Evolutionary conservation across 257 asterid genomes (phyloP), one percentile per base, ranked within the genome.

Genomic region (Solanum clarkiae): DNA sequence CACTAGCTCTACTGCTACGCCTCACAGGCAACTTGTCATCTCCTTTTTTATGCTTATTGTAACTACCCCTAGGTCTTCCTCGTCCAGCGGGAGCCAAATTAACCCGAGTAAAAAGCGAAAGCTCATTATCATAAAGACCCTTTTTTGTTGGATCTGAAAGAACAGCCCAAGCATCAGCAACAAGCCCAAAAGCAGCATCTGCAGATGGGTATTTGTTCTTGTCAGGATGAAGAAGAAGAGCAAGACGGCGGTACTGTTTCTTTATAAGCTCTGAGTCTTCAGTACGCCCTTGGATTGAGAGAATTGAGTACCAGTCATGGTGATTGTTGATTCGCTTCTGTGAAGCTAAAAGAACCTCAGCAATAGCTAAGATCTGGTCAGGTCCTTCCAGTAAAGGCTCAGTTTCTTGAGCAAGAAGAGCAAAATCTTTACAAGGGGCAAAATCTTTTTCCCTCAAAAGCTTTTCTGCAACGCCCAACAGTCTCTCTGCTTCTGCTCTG

Each of bases 401-500:
- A 32, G 98, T 92, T 86, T 95, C 99, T 87, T 92, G 98, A 0
- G 99, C 98, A 18, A 96, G 60, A 82, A 92, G 86, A 10, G 98
- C 98, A 88, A 96, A 96, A 36, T 96, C 98, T 36, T 93, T 88
- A 85, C 91, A 93, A 45, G 95, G 92, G 85, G 89, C 79, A 42
- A 89, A 87, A 72, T 95, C 99, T 49, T 90, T 92, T 88, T 22
- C 90, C 7, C 91, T 89, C 53, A 95, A 93, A 20, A 96, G 98
- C 90, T 94, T 96, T 84, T 93, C 98, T 75, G 99, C 94, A 88
- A 96, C 89, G 53, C 98, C 99, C 3, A 94, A 79, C 60, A 96
- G 90, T 18, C 99, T 94, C 70, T 96, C 99, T 44, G 99, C 99
- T 86, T 96, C 99, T n/a, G 96, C 95, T 79, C 98, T 90, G 90